Evolutionary conservation across 148 eudicot genomes (phyloP).

Genomic region (Fagopyrum tataricum): DNA sequence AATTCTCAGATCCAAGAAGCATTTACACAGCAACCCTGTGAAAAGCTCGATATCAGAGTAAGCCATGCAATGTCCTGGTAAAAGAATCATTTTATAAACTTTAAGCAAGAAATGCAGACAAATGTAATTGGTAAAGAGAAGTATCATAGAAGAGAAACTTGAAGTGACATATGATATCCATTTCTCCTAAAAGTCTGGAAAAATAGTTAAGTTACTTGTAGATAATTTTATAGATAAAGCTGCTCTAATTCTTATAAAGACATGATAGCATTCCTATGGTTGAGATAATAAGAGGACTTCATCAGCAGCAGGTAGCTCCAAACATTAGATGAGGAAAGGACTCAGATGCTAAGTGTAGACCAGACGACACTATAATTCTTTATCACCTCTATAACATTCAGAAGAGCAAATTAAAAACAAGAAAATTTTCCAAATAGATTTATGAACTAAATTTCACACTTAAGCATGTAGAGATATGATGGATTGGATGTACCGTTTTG

Average conservation of each 20-base stretch:
- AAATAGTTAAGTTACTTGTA: no score
- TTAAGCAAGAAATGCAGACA: neutral
- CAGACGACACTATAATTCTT: constrained; percentile 16
- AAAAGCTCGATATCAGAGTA: neutral
- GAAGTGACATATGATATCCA: neutral
- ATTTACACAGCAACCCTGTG: constrained; percentile 93
- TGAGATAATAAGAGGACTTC: neutral
- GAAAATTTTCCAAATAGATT: neutral
- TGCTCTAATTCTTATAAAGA: no score
- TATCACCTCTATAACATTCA: constrained; percentile 58
- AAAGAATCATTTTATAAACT: no score
- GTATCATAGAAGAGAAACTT: neutral
- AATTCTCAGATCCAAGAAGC: constrained; percentile 95
- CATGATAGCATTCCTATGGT: neutral
- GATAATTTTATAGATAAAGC: no score
- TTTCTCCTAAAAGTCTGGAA: neutral
- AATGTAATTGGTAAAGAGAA: no score
- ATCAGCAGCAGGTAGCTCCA: neutral
- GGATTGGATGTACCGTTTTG: constrained; percentile 77
- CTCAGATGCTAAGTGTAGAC: neutral
- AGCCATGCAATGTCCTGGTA: no score
- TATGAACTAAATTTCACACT: neutral
- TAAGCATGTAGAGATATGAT: neutral
- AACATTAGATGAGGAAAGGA: neutral
- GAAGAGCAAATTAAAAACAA: neutral